Base-by-base conservation (phyloP, 129 eudicot species). In the Chrysanthemum seticuspe region DNA sequence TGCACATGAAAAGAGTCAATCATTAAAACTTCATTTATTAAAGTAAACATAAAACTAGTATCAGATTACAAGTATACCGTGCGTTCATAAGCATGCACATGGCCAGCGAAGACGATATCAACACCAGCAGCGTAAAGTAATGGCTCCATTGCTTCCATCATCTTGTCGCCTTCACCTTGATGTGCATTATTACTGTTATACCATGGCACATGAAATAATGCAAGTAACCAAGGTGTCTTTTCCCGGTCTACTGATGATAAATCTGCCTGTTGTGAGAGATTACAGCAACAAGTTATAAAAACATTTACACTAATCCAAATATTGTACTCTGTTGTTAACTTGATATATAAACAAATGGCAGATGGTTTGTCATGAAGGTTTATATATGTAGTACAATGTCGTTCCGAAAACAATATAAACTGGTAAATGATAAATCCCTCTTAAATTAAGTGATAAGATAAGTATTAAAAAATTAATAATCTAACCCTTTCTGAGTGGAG, bases 31-130 rank as follows among this genome's bases (percentile, higher is more conserved):
- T 7, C 4, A 48, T 44, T 8, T 51, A 19, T 16, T 34, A 53
- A 62, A 3, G 21, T 40, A 23, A 16, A 61, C 16, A 52, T 52
- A 12, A 71, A 14, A 67, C 59, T 16, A 65, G 52, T 47, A 63
- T 12, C 27, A n/a, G 34, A n/a, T n/a, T 52, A 71, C 16, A 71
- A 45, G 13, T 75, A 34, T 89, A 94, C 98, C 85, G 96, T 65
- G 82, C 98, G 96, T 70, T 94, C 98, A 80, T 94, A 94, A 73
- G 98, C 98, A 86, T 90, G 98, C 60, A 94, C 98, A 72, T 94
- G 98, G 70, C 98, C 98, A 16, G 97, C 87, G 67, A 89, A 73
- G 70, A 88, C 85, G 36, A 94, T 72, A 91, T 94, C 98, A 13
- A 84, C 97, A 79, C 98, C 96, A 83, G 98, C 98, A 72, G 87